Evolutionary conservation across 2,329 filamentous ascomycete species (phyloP).

Genomic region (Cryphonectria japonica): DNA sequence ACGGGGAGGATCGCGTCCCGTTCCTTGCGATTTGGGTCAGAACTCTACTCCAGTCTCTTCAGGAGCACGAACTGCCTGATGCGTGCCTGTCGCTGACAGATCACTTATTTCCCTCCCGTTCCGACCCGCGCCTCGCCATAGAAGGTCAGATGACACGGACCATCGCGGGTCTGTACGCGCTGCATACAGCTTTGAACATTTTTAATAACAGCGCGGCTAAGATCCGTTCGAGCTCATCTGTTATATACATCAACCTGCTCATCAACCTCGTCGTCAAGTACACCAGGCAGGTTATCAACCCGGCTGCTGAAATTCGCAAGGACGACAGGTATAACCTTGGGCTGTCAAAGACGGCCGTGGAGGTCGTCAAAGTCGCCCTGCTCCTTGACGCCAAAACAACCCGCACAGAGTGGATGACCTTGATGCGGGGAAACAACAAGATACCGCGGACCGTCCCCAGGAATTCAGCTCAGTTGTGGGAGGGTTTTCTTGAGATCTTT

Average conservation of each 20-base stretch:
- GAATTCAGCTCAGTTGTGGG: constrained; percentile 78
- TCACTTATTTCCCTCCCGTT: constrained; percentile 71
- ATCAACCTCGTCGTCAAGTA: constrained; percentile 68
- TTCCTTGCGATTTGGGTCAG: constrained; percentile 78
- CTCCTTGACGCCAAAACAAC: constrained; percentile 73
- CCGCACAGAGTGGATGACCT: constrained; percentile 67
- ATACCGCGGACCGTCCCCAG: constrained; percentile 71
- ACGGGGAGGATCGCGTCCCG: constrained; percentile 58
- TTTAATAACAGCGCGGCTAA: constrained; percentile 53
- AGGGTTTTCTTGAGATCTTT: constrained; percentile 63
- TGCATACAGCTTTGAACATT: constrained; percentile 60
- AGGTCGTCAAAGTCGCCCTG: constrained; percentile 69
- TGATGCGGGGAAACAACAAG: constrained; percentile 58
- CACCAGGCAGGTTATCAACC: constrained; percentile 59
- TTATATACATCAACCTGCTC: constrained; percentile 66
- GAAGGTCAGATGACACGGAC: constrained; percentile 65
- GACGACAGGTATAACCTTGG: constrained; percentile 54
- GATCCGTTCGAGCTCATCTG: constrained; percentile 55
- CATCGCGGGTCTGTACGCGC: constrained; percentile 64
- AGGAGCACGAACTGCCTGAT: constrained; percentile 74
- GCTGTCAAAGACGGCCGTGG: constrained; percentile 59
- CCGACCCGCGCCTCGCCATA: constrained; percentile 57
- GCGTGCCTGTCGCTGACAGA: constrained; percentile 79
- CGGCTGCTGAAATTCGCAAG: constrained; percentile 53
- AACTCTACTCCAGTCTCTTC: constrained; percentile 77